Conservation (phyloP, 169 alveolate genomes). For the Cryptosporidium bovis region DNA sequence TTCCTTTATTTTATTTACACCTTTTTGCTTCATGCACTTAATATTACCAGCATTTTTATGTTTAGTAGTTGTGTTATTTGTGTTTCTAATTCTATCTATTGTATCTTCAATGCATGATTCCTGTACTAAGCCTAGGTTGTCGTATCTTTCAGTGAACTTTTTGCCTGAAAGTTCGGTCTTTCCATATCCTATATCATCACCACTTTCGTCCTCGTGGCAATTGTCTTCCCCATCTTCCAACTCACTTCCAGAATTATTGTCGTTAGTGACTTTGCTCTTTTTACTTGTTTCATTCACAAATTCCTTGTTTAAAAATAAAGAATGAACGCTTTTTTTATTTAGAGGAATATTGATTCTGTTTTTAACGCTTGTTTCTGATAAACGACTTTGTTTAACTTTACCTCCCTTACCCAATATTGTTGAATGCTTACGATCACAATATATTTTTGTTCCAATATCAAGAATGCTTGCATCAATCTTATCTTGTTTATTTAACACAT, state of each 20-base stretch:
- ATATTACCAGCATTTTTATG: too few relatives aligned
- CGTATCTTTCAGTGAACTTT: constrained; percentile 36
- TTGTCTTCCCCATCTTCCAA: constrained; percentile 29
- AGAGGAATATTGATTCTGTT: neutral
- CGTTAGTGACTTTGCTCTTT: neutral
- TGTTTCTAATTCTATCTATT: neutral
- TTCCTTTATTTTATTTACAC: neutral
- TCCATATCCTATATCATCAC: constrained; percentile 21
- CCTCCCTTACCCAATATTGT: constrained; percentile 69
- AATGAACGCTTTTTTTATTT: neutral
- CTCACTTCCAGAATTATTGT: neutral
- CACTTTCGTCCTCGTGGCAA: constrained; percentile 28
- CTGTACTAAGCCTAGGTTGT: constrained; percentile 27
- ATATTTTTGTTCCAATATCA: constrained; percentile 42
- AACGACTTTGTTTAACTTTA: constrained; percentile 11
- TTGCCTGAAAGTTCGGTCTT: neutral
- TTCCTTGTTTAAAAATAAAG: constrained; percentile 34
- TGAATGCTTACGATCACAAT: constrained; percentile 67
- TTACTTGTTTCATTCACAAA: neutral
- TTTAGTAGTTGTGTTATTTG: too few relatives aligned
- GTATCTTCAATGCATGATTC: constrained; percentile 46
- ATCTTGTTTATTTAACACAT: constrained; percentile 39
- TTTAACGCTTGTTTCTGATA: constrained; percentile 1
- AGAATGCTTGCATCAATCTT: neutral
- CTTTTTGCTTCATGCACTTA: neutral